phyloP scores from a whole-genome alignment of 2,329 filamentous ascomycete species.

The Verticillium isaacii region DNA sequence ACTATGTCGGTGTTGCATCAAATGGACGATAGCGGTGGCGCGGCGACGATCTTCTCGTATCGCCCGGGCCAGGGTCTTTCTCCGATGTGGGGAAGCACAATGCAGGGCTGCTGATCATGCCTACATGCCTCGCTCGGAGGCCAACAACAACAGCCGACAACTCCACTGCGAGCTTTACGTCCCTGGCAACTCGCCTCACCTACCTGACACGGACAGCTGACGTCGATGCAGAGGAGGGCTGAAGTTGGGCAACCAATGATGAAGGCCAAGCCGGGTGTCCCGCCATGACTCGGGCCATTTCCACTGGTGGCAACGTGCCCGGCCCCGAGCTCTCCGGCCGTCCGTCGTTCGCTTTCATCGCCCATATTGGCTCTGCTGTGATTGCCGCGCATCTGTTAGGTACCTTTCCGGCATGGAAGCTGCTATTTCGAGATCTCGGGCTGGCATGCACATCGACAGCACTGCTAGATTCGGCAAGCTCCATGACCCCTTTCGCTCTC shows the following conservation, averaged over 20 bases:
- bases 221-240: background rate
- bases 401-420: no score
- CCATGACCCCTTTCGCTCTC: background rate
- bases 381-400: background rate
- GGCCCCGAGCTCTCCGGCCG: background rate
- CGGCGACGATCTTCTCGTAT: slow-evolving; percentile 1
- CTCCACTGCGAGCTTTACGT: background rate
- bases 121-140: background rate
- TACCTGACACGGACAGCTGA: background rate
- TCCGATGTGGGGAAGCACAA: background rate
- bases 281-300: background rate
- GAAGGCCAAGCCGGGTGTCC: background rate
- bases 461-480: no score
- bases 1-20: background rate
- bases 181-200: background rate
- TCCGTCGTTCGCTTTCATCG: background rate
- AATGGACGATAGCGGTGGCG: background rate
- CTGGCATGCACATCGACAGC: background rate
- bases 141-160: background rate
- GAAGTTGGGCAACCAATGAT: background rate
- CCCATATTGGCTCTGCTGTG: background rate
- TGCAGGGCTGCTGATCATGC: background rate
- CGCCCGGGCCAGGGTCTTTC: background rate
- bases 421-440: background rate
- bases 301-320: background rate